Evolutionary conservation across 768 basidiomycete species (phyloP).

Genomic region (Roridomyces roridus): DNA sequence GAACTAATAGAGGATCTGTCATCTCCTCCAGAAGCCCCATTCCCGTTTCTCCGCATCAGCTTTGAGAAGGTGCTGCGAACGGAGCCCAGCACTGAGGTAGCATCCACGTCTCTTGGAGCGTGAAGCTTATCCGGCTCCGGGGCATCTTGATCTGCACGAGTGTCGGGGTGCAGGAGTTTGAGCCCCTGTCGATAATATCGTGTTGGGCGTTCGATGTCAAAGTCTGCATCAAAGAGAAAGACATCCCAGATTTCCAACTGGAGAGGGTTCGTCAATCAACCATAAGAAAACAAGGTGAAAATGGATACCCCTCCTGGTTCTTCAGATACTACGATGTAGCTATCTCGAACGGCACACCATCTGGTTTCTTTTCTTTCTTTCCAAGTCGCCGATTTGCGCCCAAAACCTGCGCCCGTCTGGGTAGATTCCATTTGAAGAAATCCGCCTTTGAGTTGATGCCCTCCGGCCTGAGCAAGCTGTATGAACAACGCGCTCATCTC

Average conservation of each 20-base stretch:
- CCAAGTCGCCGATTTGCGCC: conserved; percentile 69
- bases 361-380: conserved; percentile 66
- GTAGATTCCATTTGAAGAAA: conserved; percentile 67
- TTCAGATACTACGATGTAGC: conserved; percentile 85
- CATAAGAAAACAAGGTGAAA: neutral
- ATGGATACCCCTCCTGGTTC: conserved; percentile 80
- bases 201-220: conserved; percentile 88
- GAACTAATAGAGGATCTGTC: conserved; percentile 34
- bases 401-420: conserved; percentile 60
- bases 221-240: conserved; percentile 89
- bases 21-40: conserved; percentile 28
- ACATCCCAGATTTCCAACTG: conserved; percentile 92
- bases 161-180: conserved; percentile 59
- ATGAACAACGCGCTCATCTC: conserved; percentile 92
- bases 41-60: conserved; percentile 36
- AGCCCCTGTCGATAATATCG: conserved; percentile 89
- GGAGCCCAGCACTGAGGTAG: conserved; percentile 51
- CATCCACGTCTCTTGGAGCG: conserved; percentile 35
- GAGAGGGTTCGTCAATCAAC: neutral
- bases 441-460: conserved; percentile 91
- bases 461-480: conserved; percentile 78
- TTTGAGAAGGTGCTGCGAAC: conserved; percentile 54
- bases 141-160: conserved; percentile 25
- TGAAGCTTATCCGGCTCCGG: conserved; percentile 3
- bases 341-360: conserved; percentile 94